Conservation (phyloP, 257 asterid species). For the Ocimum tenuiflorum region DNA sequence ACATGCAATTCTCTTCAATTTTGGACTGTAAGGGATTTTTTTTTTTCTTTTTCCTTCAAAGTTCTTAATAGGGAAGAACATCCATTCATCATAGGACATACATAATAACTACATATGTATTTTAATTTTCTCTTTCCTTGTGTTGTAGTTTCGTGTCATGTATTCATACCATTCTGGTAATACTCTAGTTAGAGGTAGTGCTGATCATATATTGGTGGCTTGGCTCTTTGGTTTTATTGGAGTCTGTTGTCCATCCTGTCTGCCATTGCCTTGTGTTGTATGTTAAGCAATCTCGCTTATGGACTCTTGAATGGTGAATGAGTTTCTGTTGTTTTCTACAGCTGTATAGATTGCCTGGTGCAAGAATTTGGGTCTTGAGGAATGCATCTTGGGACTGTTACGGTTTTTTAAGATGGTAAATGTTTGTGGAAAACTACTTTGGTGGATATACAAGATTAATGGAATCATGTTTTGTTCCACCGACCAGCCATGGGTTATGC, state of each 20-base stretch:
- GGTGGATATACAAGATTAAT: slow-evolving; percentile 21
- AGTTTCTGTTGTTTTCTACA: slow-evolving; percentile 75
- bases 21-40: not conserved
- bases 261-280: slow-evolving; percentile 21
- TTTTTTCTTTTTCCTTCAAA: not conserved
- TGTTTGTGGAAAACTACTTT: slow-evolving; percentile 21
- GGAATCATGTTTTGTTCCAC: slow-evolving; percentile 13
- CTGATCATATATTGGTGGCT: slow-evolving; percentile 11
- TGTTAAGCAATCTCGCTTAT: slow-evolving; percentile 25
- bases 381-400: slow-evolving; percentile 51
- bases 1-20: not conserved
- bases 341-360: slow-evolving; percentile 74
- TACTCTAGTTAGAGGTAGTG: slow-evolving; percentile 12
- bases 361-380: slow-evolving; percentile 72
- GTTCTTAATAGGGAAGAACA: not conserved
- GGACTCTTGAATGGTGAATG: slow-evolving; percentile 44
- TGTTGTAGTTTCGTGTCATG: not conserved
- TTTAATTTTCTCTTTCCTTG: not conserved
- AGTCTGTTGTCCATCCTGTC: slow-evolving; percentile 15
- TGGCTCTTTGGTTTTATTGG: slow-evolving; percentile 12
- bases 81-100: not conserved
- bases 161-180: not conserved
- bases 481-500: slow-evolving; percentile 22
- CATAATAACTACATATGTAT: not conserved
- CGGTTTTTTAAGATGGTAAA: slow-evolving; percentile 33